Percentiles rank a stretch among this genome's conserved stretches.
phyloP scores from a whole-genome alignment of 148 eudicot genomes.

The Spergularia marina region DNA sequence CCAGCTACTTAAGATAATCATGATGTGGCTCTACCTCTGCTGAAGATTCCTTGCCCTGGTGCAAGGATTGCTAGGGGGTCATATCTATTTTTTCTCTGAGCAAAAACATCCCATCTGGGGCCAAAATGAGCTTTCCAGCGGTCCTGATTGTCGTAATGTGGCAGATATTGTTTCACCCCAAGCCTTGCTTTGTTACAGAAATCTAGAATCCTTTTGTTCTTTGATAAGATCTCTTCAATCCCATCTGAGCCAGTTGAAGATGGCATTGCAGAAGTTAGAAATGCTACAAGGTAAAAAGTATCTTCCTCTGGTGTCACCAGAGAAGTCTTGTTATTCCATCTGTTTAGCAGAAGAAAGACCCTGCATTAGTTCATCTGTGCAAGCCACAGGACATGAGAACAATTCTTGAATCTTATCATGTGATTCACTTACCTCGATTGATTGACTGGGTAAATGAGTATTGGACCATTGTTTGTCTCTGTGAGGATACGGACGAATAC shows the following conservation, averaged over 20 bases:
- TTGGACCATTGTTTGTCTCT: constrained; percentile 77
- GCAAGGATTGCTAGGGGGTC: constrained; percentile 79
- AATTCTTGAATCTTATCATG: not conserved
- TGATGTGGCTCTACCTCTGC: constrained; percentile 39
- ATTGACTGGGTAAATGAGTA: constrained; percentile 84
- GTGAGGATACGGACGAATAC: constrained; percentile 77
- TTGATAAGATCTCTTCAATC: constrained; percentile 47
- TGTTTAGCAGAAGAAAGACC: constrained; percentile 24
- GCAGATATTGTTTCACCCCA: constrained; percentile 77
- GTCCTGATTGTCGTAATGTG: constrained; percentile 61
- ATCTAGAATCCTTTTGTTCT: constrained; percentile 55
- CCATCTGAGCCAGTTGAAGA: constrained; percentile 59
- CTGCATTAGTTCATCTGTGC: not conserved
- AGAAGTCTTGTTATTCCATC: constrained; percentile 74
- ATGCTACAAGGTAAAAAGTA: constrained; percentile 66
- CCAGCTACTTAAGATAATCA: constrained; percentile 13
- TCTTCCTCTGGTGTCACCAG: constrained; percentile 80
- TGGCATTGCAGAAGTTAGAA: constrained; percentile 44
- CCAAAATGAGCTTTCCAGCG: constrained; percentile 82
- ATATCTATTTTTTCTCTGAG: constrained; percentile 54
- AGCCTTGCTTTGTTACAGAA: constrained; percentile 52
- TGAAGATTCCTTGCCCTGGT: constrained; percentile 87
- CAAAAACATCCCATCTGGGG: constrained; percentile 56
- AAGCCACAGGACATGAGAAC: not conserved
- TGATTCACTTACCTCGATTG: constrained; percentile 58